Evolutionary conservation across 208 protist genomes (phyloP).

Genomic region (Trypanosoma scelopori): DNA sequence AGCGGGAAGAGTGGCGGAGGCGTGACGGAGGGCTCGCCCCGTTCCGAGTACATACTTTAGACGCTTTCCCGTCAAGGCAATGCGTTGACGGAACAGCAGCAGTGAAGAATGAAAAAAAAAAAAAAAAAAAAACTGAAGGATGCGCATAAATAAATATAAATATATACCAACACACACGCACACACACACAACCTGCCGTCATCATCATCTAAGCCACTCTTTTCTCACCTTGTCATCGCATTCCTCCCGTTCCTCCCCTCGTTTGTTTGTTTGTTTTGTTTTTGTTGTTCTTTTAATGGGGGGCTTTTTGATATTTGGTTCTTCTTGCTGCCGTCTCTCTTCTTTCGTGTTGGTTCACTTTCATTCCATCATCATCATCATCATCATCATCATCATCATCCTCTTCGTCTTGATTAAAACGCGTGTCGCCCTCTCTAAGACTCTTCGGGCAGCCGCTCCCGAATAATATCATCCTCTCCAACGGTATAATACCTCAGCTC

Average conservation of each 20-base stretch:
- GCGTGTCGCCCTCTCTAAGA: not conserved
- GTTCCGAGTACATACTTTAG: constrained; percentile 9
- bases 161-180: no score
- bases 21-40: constrained; percentile 9
- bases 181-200: no score
- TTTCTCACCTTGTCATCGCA: no score
- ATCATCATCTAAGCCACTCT: no score
- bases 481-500: constrained; percentile 24
- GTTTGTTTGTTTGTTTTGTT: no score
- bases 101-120: not conserved
- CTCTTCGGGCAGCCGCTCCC: constrained; percentile 6
- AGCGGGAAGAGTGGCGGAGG: constrained; percentile 17
- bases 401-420: not conserved
- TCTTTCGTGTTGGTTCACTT: no score
- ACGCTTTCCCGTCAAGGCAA: not conserved
- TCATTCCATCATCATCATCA: not conserved
- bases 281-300: no score
- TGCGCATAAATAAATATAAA: no score
- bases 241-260: no score
- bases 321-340: no score
- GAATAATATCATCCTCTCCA: constrained; percentile 18
- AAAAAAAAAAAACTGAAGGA: constrained; percentile 5
- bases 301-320: no score
- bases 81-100: not conserved
- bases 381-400: not conserved